Conservation (phyloP, 179 eudicot species). For the Amaranthus tricolor region DNA sequence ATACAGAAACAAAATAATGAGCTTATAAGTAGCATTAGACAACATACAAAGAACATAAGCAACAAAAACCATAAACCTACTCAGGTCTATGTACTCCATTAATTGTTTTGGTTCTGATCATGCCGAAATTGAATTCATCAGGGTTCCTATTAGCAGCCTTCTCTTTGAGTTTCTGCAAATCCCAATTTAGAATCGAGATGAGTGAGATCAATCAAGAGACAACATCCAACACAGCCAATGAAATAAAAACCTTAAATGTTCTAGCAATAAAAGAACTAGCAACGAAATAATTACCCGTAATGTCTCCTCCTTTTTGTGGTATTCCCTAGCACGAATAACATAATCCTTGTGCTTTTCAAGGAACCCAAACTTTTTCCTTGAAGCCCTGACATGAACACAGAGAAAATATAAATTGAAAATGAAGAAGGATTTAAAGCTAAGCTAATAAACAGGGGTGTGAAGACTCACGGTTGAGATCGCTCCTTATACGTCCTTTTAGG, state of each 20-base stretch:
- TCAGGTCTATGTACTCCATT: slow-evolving; percentile 66
- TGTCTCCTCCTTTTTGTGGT: slow-evolving; percentile 72
- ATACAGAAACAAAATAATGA: slow-evolving; percentile 3
- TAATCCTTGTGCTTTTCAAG: slow-evolving; percentile 89
- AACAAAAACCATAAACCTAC: slow-evolving; percentile 31
- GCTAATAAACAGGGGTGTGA: neutral
- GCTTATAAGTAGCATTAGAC: neutral
- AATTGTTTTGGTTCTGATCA: slow-evolving; percentile 57
- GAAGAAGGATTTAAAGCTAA: neutral
- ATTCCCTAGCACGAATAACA: slow-evolving; percentile 66
- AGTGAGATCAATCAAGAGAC: neutral
- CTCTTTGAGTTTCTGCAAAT: slow-evolving; percentile 63
- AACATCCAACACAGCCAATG: neutral
- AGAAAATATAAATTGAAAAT: neutral
- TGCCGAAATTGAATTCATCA: slow-evolving; percentile 76
- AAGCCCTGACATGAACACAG: slow-evolving; percentile 29
- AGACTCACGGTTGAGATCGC: slow-evolving; percentile 80
- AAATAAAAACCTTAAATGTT: neutral
- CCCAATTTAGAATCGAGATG: neutral
- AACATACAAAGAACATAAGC: neutral
- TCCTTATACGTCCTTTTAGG: slow-evolving; percentile 72
- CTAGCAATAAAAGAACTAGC: neutral
- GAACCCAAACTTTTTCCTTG: slow-evolving; percentile 61
- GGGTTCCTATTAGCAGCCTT: slow-evolving; percentile 82
- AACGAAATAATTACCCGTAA: slow-evolving; percentile 38